Evolutionary conservation across 345 rosid genomes (phyloP).

Genomic region (Corchorus capsularis): DNA sequence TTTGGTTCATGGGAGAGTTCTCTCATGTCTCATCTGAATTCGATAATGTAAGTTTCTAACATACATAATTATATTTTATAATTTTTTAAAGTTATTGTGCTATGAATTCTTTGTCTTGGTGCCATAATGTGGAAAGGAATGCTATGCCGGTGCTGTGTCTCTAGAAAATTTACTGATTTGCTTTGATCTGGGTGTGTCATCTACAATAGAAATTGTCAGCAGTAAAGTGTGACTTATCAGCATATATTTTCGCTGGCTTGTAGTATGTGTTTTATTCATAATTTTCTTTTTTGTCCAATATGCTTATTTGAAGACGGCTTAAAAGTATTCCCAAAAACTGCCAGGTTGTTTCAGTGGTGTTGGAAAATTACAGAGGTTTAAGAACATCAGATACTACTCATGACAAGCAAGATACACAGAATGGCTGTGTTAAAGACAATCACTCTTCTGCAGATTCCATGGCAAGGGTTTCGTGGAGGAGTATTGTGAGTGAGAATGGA

Average conservation of each 20-base stretch:
- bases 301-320: background rate
- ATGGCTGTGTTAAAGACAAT: constrained; percentile 31
- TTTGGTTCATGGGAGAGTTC: constrained; percentile 83
- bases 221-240: background rate
- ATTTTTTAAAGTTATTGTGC: constrained; percentile 2
- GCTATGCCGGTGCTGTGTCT: background rate
- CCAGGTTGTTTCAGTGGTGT: constrained; percentile 68
- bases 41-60: constrained; percentile 54
- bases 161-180: background rate
- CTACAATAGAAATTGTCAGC: background rate
- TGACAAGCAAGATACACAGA: constrained; percentile 32
- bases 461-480: constrained; percentile 58
- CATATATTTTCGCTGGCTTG: background rate
- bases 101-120: background rate
- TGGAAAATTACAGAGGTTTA: constrained; percentile 59
- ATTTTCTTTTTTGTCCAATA: background rate
- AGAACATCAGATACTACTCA: constrained; percentile 24
- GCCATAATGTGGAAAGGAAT: background rate
- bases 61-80: constrained; percentile 1
- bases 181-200: background rate
- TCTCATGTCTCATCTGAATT: constrained; percentile 69
- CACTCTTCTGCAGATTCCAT: constrained; percentile 36
- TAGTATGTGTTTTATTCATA: background rate
- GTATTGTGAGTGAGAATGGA: constrained; percentile 63
- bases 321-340: constrained; percentile 15